Conservation (phyloP, 2,329 filamentous ascomycete species). For the Trichophyton schoenleinii region DNA sequence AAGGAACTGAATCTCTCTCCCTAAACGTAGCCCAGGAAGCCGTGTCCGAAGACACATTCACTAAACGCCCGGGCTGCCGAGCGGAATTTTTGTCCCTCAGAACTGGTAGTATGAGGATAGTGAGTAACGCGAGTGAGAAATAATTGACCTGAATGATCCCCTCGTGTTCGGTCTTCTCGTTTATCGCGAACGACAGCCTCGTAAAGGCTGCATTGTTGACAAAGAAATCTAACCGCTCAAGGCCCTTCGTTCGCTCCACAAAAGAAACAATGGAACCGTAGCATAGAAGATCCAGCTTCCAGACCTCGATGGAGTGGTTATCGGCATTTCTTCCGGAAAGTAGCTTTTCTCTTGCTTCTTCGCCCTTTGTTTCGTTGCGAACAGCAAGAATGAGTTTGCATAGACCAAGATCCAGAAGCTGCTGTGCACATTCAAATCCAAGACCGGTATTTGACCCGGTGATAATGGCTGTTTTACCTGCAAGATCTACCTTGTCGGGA, state of each 20-base stretch:
- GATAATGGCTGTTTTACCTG: constrained; percentile 34
- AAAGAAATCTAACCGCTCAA: constrained; percentile 33
- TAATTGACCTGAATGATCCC: constrained; percentile 12
- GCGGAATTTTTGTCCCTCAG: constrained; percentile 4
- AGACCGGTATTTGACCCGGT: constrained; percentile 41
- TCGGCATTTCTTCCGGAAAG: constrained; percentile 21
- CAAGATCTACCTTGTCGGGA: constrained; percentile 6
- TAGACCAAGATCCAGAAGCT: constrained; percentile 30
- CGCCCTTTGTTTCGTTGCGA: constrained; percentile 33
- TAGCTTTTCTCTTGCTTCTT: constrained; percentile 29
- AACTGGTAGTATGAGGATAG: not conserved
- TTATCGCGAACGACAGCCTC: constrained; percentile 13
- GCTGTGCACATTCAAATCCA: constrained; percentile 34
- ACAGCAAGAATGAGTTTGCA: constrained; percentile 38
- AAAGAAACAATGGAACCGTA: constrained; percentile 38
- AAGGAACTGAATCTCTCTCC: not conserved
- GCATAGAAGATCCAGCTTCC: constrained; percentile 38
- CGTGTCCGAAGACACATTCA: not conserved
- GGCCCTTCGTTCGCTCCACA: constrained; percentile 23
- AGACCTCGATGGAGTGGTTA: constrained; percentile 35
- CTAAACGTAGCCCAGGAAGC: not conserved
- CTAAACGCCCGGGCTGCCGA: constrained; percentile 8
- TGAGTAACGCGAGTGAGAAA: not conserved
- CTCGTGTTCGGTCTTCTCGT: constrained; percentile 28
- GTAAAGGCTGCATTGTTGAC: constrained; percentile 36